These are phyloP conservation scores for Takashimella koratensis DNA, from an alignment of 1,284 basidiomycete species.

Conservation along the genomic window DNA sequence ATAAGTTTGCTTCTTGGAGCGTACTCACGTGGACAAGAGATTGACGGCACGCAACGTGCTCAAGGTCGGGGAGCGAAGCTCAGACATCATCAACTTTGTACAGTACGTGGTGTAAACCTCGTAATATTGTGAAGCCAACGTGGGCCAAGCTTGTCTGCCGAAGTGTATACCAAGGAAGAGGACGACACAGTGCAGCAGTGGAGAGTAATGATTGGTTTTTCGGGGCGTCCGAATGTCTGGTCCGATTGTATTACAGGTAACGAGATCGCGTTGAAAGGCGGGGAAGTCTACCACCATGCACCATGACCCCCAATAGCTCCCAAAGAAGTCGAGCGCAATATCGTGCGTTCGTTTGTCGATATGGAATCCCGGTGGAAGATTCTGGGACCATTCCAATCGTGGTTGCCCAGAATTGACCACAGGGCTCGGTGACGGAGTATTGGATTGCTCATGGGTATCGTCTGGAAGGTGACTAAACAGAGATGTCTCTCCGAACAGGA, in stretches of 20 bases:
- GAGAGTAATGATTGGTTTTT: conserved; percentile 15
- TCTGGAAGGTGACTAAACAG: too few species aligned
- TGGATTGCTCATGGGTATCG: neutral
- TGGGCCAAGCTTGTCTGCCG: neutral
- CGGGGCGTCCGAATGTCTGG: too few species aligned
- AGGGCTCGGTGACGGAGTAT: too few species aligned
- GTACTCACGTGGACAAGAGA: conserved; percentile 13
- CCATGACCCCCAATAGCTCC: conserved; percentile 18
- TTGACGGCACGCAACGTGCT: conserved; percentile 19
- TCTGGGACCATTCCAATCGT: too few species aligned
- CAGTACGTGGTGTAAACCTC: conserved; percentile 8
- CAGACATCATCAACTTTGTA: conserved; percentile 10
- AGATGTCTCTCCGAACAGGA: conserved; percentile 21
- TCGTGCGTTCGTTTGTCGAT: conserved; percentile 10
- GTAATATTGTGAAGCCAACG: too few species aligned
- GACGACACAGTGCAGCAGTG: conserved; percentile 19
- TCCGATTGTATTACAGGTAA: too few species aligned
- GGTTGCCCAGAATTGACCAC: too few species aligned
- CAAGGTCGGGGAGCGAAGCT: conserved; percentile 14
- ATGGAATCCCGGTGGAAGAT: conserved; percentile 4
- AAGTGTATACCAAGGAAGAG: conserved; percentile 19
- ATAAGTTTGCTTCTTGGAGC: too few species aligned
- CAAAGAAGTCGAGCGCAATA: conserved; percentile 11
- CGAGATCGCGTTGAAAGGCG: conserved; percentile 8
- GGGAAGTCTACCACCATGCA: conserved; percentile 18